Percentiles rank a stretch among this genome's conserved stretches.
Evolutionary conservation across 2,329 filamentous ascomycete species (phyloP).

Genomic region (Zasmidium cellare): DNA sequence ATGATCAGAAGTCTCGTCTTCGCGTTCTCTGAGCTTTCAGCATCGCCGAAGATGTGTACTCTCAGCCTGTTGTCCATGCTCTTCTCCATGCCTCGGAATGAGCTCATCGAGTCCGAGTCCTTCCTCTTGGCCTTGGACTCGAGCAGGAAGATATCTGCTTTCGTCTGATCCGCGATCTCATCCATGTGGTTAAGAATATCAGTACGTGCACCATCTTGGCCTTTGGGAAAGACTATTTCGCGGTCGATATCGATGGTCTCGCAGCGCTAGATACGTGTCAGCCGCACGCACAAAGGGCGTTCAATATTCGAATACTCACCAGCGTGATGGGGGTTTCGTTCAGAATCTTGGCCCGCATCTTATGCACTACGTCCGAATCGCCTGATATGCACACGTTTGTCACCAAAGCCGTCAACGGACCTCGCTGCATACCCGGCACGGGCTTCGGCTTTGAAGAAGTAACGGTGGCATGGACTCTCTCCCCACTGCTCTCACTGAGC

Average conservation of each 20-base stretch:
- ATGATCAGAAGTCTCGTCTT: slow-evolving; percentile 96
- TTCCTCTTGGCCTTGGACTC: slow-evolving; percentile 73
- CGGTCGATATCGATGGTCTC: slow-evolving; percentile 92
- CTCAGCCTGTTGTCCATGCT: slow-evolving; percentile 85
- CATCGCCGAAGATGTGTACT: slow-evolving; percentile 91
- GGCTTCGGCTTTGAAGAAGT: slow-evolving; percentile 75
- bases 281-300: slow-evolving; percentile 12
- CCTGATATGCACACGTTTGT: slow-evolving; percentile 92
- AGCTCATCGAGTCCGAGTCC: slow-evolving; percentile 74
- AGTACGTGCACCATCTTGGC: slow-evolving; percentile 59
- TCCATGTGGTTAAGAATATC: slow-evolving; percentile 83
- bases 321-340: slow-evolving; percentile 90
- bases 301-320: slow-evolving; percentile 59
- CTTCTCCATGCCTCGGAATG: slow-evolving; percentile 74
- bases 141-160: slow-evolving; percentile 93
- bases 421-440: slow-evolving; percentile 52
- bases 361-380: slow-evolving; percentile 81
- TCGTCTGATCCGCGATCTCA: slow-evolving; percentile 81
- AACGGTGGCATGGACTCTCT: slow-evolving; percentile 77
- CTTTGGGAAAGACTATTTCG: slow-evolving; percentile 74
- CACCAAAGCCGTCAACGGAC: slow-evolving; percentile 51
- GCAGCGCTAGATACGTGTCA: slow-evolving; percentile 66
- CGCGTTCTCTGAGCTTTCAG: slow-evolving; percentile 92
- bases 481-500: slow-evolving; percentile 65
- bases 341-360: slow-evolving; percentile 84